phyloP scores from a whole-genome alignment of 2,329 filamentous ascomycete genomes.

The Calonectria hongkongensis region DNA sequence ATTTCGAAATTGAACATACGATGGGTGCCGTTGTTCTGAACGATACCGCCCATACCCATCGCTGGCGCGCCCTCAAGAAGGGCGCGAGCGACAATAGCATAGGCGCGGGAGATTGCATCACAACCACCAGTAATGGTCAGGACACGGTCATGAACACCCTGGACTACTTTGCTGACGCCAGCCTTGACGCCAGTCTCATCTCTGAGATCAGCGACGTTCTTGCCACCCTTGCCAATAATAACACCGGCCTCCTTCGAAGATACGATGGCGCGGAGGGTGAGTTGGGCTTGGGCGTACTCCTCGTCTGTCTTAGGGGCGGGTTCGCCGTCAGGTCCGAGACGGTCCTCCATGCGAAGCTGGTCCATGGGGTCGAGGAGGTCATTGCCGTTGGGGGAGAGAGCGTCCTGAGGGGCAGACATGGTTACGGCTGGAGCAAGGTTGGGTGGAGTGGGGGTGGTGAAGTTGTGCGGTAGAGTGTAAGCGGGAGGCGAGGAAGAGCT shows the following conservation, averaged over 20 bases:
- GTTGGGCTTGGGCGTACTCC: slow-evolving; percentile 93
- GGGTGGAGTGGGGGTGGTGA: slow-evolving; percentile 43
- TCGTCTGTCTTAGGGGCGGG: slow-evolving; percentile 93
- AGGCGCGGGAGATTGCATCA: slow-evolving; percentile 92
- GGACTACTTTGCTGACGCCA: slow-evolving; percentile 98
- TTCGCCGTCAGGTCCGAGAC: slow-evolving; percentile 84
- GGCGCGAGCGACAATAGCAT: slow-evolving; percentile 93
- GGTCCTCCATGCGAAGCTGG: slow-evolving; percentile 80
- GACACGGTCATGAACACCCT: slow-evolving; percentile 97
- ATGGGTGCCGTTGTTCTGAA: slow-evolving; percentile 92
- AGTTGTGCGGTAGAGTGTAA: slow-evolving; percentile 40
- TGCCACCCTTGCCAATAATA: slow-evolving; percentile 98
- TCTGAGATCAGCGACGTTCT: slow-evolving; percentile 97
- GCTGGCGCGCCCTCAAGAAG: slow-evolving; percentile 94
- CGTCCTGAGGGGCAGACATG: slow-evolving; percentile 80
- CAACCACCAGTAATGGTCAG: slow-evolving; percentile 95
- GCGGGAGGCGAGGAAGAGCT: slow-evolving; percentile 36
- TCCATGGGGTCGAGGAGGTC: slow-evolving; percentile 78
- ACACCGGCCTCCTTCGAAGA: slow-evolving; percentile 99
- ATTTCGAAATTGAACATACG: slow-evolving; percentile 72
- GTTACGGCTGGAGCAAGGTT: slow-evolving; percentile 51
- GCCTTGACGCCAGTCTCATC: slow-evolving; percentile 99
- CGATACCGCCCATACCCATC: slow-evolving; percentile 95
- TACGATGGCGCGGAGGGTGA: slow-evolving; percentile 97
- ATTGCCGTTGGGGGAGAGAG: slow-evolving; percentile 74